Evolutionary conservation across 805 yeast genomes (phyloP).

Genomic region (Schwanniomyces sp.): DNA sequence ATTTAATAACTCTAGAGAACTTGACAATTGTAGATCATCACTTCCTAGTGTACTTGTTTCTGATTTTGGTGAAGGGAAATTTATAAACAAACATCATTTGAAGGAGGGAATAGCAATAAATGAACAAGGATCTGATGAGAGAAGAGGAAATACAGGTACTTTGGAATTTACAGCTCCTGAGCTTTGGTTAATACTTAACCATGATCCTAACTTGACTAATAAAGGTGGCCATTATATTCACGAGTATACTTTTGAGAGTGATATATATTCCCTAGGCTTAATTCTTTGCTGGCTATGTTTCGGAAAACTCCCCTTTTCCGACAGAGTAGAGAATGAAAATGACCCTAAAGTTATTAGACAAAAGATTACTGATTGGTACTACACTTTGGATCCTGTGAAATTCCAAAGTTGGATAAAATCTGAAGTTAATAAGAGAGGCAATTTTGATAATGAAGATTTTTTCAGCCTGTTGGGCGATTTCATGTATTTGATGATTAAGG

Average conservation of each 20-base stretch:
- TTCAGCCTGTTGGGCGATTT: constrained; percentile 14
- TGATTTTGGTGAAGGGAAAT: constrained; percentile 87
- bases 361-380: constrained; percentile 32
- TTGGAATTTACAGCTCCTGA: constrained; percentile 89
- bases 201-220: constrained; percentile 14
- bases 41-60: constrained; percentile 77
- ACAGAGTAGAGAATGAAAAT: constrained; percentile 11
- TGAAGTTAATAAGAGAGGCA: not conserved
- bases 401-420: constrained; percentile 27
- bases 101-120: constrained; percentile 6
- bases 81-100: constrained; percentile 52
- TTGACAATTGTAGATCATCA: constrained; percentile 14
- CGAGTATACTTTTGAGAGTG: constrained; percentile 71
- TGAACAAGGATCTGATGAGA: constrained; percentile 34
- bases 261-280: constrained; percentile 81
- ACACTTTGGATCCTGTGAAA: constrained; percentile 11
- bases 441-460: constrained; percentile 6
- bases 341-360: constrained; percentile 30
- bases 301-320: constrained; percentile 61
- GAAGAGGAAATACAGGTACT: constrained; percentile 87
- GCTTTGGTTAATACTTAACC: constrained; percentile 41
- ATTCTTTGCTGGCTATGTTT: constrained; percentile 75
- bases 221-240: constrained; percentile 34
- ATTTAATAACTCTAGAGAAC: constrained; percentile 4
- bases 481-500: constrained; percentile 33